Evolutionary conservation across 1,284 basidiomycete genomes (phyloP).

Genomic region (Trichosporon asahii): DNA sequence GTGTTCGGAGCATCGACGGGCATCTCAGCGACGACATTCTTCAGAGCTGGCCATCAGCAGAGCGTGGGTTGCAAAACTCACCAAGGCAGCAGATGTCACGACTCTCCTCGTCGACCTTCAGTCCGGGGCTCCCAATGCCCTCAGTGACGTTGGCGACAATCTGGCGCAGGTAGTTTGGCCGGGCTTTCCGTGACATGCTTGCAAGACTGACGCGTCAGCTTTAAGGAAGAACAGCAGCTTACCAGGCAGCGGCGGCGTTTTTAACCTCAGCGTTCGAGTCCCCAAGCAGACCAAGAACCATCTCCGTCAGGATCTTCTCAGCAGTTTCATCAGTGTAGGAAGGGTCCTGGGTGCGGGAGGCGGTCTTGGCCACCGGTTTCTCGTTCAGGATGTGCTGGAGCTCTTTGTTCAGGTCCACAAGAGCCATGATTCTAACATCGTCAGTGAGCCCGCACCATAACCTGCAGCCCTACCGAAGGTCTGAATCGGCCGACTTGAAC

Average conservation of each 20-base stretch:
- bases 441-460: neutral
- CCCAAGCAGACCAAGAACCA: conserved; percentile 77
- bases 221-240: conserved; percentile 18
- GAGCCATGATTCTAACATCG: conserved; percentile 75
- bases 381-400: conserved; percentile 63
- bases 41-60: conserved; percentile 63
- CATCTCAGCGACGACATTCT: conserved; percentile 88
- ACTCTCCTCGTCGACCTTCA: conserved; percentile 43
- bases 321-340: conserved; percentile 66
- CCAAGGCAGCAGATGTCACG: conserved; percentile 90
- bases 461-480: conserved; percentile 34
- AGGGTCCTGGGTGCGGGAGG: neutral
- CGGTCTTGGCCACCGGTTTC: neutral
- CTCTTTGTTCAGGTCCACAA: conserved; percentile 86
- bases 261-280: conserved; percentile 98
- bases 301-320: conserved; percentile 73
- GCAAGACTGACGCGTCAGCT: conserved; percentile 31
- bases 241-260: conserved; percentile 95
- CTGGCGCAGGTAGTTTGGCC: conserved; percentile 70
- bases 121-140: conserved; percentile 28
- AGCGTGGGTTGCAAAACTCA: conserved; percentile 51
- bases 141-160: conserved; percentile 66
- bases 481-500: conserved; percentile 46
- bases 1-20: conserved; percentile 13
- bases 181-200: conserved; percentile 35